A percentile compares a stretch with the other conserved stretches of the same genome.
Conservation (phyloP, 352 stramenopile species). For the Salisapilia sapeloensis region DNA sequence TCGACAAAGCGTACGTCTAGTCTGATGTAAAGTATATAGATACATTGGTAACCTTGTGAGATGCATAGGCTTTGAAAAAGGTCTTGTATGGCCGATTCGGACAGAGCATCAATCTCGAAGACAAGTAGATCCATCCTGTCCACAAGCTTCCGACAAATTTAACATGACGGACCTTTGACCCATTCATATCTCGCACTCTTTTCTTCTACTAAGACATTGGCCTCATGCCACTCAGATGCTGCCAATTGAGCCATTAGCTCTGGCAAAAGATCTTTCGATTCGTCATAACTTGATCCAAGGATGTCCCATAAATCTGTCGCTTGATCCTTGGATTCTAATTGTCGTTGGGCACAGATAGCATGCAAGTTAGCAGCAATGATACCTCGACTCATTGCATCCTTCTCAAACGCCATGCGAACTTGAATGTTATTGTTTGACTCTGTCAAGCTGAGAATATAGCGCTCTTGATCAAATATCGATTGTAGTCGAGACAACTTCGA, state of each 20-base stretch:
- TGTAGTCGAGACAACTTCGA: too few relatives aligned
- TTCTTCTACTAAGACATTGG: conserved; percentile 50
- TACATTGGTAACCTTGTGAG: not conserved
- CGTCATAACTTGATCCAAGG: conserved; percentile 11
- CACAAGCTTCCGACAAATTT: not conserved
- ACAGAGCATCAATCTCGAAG: conserved; percentile 94
- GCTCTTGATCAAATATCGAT: too few relatives aligned
- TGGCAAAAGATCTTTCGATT: conserved; percentile 9
- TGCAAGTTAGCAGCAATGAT: conserved; percentile 33
- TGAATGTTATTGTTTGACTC: not conserved
- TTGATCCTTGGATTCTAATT: conserved; percentile 7
- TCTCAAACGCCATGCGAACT: conserved; percentile 35
- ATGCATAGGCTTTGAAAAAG: conserved; percentile 77
- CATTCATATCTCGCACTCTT: conserved; percentile 39
- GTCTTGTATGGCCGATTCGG: conserved; percentile 92
- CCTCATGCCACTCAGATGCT: conserved; percentile 27
- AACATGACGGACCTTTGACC: conserved; percentile 4
- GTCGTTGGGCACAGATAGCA: conserved; percentile 23
- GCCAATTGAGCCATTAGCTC: conserved; percentile 19
- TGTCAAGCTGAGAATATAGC: conserved; percentile 1
- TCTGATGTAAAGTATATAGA: not conserved
- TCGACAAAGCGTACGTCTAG: conserved; percentile 56
- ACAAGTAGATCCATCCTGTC: conserved; percentile 35
- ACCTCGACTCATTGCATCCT: conserved; percentile 18
- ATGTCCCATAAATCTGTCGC: conserved; percentile 4